A percentile compares a stretch with the other conserved stretches of the same genome.
Evolutionary conservation across 306 rosid species (phyloP).

Genomic region (Castanea mollissima): DNA sequence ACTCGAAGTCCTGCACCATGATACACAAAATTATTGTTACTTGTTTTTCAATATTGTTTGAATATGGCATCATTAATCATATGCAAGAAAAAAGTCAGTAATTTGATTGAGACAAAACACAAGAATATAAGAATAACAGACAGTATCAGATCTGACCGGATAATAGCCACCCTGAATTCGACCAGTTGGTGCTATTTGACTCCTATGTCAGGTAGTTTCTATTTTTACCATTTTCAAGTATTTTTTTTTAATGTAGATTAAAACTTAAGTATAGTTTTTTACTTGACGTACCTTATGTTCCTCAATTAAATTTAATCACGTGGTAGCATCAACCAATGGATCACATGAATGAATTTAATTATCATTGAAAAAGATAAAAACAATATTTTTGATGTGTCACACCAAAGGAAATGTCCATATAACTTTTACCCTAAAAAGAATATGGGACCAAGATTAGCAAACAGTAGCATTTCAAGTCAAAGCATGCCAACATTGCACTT

Average conservation of each 20-base stretch:
- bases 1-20: conserved; percentile 57
- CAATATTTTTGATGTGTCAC: background rate
- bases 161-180: background rate
- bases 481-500: background rate
- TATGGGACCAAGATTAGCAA: too few relatives aligned
- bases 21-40: conserved; percentile 1
- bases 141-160: background rate
- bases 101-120: background rate
- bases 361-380: background rate
- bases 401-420: too few relatives aligned
- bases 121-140: background rate
- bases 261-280: too few relatives aligned
- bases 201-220: too few relatives aligned
- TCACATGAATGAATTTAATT: too few relatives aligned
- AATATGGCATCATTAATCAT: background rate
- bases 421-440: too few relatives aligned
- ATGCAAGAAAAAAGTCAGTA: background rate
- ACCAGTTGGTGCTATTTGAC: background rate
- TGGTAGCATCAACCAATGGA: too few relatives aligned
- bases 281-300: too few relatives aligned
- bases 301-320: too few relatives aligned
- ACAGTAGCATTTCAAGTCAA: background rate
- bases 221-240: too few relatives aligned
- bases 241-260: too few relatives aligned
- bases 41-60: background rate